Base-by-base conservation (phyloP, 2,329 filamentous ascomycete genomes). In the Cordyceps javanica region DNA sequence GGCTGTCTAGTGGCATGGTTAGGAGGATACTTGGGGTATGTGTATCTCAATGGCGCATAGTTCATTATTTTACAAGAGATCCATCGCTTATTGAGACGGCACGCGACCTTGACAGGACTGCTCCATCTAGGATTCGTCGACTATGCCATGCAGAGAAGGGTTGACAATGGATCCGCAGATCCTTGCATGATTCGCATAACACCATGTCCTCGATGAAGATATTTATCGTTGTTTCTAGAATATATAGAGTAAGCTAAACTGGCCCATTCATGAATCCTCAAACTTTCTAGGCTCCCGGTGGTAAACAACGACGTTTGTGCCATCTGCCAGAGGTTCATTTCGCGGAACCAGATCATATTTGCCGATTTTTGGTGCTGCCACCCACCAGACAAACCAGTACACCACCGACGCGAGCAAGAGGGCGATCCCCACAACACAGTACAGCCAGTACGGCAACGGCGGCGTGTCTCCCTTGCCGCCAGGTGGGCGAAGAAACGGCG, bases 311-410 rank as follows among this genome's bases (percentile, higher is more conserved):
- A 65, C 63, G 13, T 63, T 65, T 32, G 63, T 64, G 5, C 63
- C 63, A 48, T 65, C 62, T 2, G 25, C 25, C 55, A 64, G 32
- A 14, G 62, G 61, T 59, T 65, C 63, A 26, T 64, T 64, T 6
- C 52, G 59, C 36, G 63, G 61, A 32, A 62, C 61, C 32, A 63
- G 55, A 19, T 36, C 56, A 32, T 63, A 65, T 2, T 60, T 55
- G 34, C 61, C 60, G 3, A 65, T 41, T 26, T 60, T 64, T 7
- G 63, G 63, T 6, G 49, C 55, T 2, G 59, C 58, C 19, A 65
- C 60, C 63, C 63, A 64, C 54, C 61, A 64, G n/a, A 63, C 39
- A 25, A 60, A 60, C 63, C 63, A 64, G 45, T 64, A 64, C 21
- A 55, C 57, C 34, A 64, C 61, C 5, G 63, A 63, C n/a, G 45